These are phyloP conservation scores for Aspergillus floridensis DNA, from an alignment of 2,329 filamentous ascomycete species.

Conservation along the genomic window DNA sequence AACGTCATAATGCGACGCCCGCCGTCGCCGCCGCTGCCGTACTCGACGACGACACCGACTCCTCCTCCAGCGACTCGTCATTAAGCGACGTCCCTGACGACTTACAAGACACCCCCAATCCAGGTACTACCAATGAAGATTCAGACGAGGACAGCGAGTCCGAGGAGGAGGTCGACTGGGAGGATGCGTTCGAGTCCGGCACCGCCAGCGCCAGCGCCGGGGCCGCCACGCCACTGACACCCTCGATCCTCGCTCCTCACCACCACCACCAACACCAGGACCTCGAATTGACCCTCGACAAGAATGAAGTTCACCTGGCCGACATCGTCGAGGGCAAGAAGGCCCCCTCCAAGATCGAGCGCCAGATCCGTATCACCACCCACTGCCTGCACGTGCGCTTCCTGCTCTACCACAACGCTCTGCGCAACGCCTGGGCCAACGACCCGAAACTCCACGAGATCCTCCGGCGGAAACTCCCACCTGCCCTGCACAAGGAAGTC, in stretches of 20 bases:
- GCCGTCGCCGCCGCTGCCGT: constrained; percentile 19
- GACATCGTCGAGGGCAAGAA: constrained; percentile 69
- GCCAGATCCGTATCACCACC: constrained; percentile 71
- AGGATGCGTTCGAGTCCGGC: constrained; percentile 51
- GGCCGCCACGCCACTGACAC: constrained; percentile 18
- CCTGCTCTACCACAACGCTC: constrained; percentile 83
- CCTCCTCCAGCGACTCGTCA: constrained; percentile 37
- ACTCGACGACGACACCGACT: constrained; percentile 25
- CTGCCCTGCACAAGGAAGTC: constrained; percentile 67
- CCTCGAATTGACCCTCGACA: constrained; percentile 67
- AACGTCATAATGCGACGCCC: constrained; percentile 34
- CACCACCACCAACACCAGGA: constrained; percentile 55
- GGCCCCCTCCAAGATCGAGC: constrained; percentile 80
- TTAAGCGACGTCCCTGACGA: constrained; percentile 37
- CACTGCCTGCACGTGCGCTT: constrained; percentile 88
- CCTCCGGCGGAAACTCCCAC: constrained; percentile 69
- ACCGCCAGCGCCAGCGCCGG: constrained; percentile 17
- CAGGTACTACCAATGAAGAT: constrained; percentile 18
- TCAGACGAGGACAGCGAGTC: constrained; percentile 52
- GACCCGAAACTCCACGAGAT: constrained; percentile 72
- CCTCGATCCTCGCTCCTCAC: constrained; percentile 42
- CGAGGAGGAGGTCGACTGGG: constrained; percentile 58
- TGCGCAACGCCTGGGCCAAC: constrained; percentile 80
- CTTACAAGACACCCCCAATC: constrained; percentile 37
- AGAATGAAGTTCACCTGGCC: constrained; percentile 55